Evolutionary conservation across 768 basidiomycete species (phyloP), one percentile per base, ranked within the genome.

Genomic region (Mycena sanguinolenta): DNA sequence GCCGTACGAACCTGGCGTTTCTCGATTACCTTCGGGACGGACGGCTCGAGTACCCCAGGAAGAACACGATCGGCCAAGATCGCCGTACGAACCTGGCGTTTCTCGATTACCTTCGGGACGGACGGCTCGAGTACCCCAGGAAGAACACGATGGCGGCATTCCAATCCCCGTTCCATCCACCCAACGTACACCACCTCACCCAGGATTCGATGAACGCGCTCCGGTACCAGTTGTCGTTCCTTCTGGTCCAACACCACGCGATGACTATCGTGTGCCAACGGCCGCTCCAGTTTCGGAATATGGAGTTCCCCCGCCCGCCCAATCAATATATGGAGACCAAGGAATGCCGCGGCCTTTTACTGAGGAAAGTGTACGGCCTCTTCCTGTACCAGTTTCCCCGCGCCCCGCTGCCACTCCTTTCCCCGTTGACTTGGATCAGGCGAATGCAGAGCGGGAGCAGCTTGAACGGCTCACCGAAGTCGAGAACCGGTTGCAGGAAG

Each of bases 391-490:
- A 1, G 63, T 63, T 49, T 69, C 79, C 44, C 82, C 81, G 49
- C 80, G 76, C 53, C 76, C 76, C 32, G 78, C 79, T 57, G 79
- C 77, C 12, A 83, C 83, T 16, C 83, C 83, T 8, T 80, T 84
- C 75, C 74, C 70, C 38, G 78, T 67, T 0, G 82, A 85, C 65
- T 77, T 86, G 54, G 77, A 76, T 14, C 76, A 78, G 52, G 84
- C 82, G 5, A 86, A 85, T 30, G 82, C 82, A 54, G 87, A 88
- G 61, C 85, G 89, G 38, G 86, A 86, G 54, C 87, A 87, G 13
- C 79, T 88, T 0, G 85, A 89, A 64, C 88, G 88, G 23, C 82
- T 94, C 28, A 85, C 85, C 13, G 90, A 88, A 0, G 83, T 88
- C 23, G 88, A 90, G 59, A 79, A 82, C 23, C 84, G 84, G 25